Conservation (phyloP, 1,284 basidiomycete species). For the Heimioporus punctisporus region DNA sequence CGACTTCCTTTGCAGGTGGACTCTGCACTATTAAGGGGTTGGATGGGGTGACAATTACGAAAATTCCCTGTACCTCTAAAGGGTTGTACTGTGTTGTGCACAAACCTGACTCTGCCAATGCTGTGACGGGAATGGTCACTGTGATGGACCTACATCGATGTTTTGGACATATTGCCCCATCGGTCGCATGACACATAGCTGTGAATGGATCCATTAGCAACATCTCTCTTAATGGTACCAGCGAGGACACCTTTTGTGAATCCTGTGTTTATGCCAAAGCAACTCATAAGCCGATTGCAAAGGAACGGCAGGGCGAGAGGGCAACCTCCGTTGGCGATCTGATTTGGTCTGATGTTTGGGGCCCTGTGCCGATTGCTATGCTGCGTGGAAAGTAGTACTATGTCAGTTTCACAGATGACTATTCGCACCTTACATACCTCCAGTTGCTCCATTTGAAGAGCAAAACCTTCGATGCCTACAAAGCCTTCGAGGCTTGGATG, state of each 20-base stretch:
- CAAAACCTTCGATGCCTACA: neutral
- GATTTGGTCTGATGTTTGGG: neutral
- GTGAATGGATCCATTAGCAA: neutral
- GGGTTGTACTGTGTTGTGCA: conserved; percentile 1
- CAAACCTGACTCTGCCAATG: neutral
- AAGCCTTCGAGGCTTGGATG: neutral
- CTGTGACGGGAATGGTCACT: conserved; percentile 19
- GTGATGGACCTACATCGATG: conserved; percentile 35
- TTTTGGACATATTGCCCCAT: conserved; percentile 38
- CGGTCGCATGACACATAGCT: neutral
- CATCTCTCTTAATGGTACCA: neutral
- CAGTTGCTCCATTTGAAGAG: neutral
- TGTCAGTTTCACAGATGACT: neutral
- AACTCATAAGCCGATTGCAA: neutral
- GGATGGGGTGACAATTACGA: conserved; percentile 20
- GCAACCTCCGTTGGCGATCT: neutral
- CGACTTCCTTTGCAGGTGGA: conserved; percentile 26
- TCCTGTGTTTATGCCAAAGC: neutral
- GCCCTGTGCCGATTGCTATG: neutral
- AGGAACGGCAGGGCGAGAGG: neutral
- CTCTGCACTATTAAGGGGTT: conserved; percentile 28
- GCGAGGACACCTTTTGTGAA: neutral
- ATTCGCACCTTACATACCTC: neutral
- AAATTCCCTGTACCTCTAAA: conserved; percentile 11
- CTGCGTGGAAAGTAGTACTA: neutral